These are phyloP conservation scores for Calophaca sinica DNA, from an alignment of 306 rosid genomes.

Conservation along the genomic window DNA sequence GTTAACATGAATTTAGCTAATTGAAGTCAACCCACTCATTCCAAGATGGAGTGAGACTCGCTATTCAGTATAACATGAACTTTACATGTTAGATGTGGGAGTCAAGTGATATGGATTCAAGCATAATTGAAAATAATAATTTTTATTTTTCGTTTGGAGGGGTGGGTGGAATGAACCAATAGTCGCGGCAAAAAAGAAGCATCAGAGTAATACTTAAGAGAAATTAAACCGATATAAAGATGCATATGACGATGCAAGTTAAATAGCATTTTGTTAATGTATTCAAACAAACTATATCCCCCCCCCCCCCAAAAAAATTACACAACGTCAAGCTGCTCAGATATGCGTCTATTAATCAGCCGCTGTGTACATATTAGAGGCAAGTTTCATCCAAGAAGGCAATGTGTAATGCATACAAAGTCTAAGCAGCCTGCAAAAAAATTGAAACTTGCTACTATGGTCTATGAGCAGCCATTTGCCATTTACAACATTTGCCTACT, in stretches of 20 bases:
- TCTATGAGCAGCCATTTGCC: conserved; percentile 11
- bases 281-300: too few relatives aligned
- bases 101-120: neutral
- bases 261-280: neutral
- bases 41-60: neutral
- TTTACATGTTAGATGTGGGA: conserved; percentile 21
- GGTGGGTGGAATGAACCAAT: neutral
- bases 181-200: neutral
- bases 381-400: neutral
- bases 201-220: neutral
- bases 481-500: conserved; percentile 5
- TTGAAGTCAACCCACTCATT: conserved; percentile 1
- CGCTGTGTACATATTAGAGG: conserved; percentile 7
- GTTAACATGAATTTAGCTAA: conserved; percentile 8
- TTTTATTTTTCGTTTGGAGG: neutral
- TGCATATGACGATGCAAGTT: conserved; percentile 14
- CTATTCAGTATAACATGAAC: neutral
- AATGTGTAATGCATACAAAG: neutral
- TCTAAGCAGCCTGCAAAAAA: conserved; percentile 7
- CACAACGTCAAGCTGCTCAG: too few relatives aligned
- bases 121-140: conserved; percentile 1
- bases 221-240: conserved; percentile 20
- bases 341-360: conserved; percentile 28
- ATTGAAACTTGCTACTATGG: neutral
- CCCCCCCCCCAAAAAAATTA: too few relatives aligned